phyloP scores from a whole-genome alignment of 139 green algal species.

The Pseudopediastrum boryanum region DNA sequence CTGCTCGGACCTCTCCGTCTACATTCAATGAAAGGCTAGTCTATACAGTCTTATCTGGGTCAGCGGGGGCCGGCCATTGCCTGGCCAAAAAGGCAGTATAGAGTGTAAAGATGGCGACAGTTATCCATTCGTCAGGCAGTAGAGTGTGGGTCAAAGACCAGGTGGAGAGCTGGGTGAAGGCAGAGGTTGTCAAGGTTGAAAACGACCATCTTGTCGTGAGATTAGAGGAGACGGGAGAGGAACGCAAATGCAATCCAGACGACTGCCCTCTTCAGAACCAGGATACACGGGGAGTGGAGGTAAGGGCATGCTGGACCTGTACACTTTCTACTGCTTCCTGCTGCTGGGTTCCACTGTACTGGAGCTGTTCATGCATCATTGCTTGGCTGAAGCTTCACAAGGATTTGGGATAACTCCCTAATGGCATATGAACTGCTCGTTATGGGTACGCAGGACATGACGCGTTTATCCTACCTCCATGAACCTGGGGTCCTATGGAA shows the following conservation, averaged over 20 bases:
- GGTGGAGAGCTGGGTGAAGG: constrained; percentile 77
- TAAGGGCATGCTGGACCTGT: too few species aligned
- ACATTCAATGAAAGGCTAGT: too few species aligned
- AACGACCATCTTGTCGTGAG: constrained; percentile 51
- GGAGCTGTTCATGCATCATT: too few species aligned
- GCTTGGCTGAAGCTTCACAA: too few species aligned
- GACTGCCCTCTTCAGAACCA: constrained; percentile 86
- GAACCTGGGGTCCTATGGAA: constrained; percentile 96
- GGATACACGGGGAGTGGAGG: constrained; percentile 74
- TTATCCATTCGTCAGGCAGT: constrained; percentile 74
- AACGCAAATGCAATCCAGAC: constrained; percentile 25
- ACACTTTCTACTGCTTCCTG: too few species aligned
- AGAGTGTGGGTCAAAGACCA: constrained; percentile 78
- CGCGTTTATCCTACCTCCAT: constrained; percentile 95
- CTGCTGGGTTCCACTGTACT: too few species aligned
- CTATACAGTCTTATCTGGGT: too few species aligned
- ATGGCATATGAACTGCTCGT: too few species aligned
- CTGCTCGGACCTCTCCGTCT: too few species aligned
- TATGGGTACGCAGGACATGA: constrained; percentile 99
- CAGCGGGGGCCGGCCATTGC: too few species aligned
- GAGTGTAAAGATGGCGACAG: constrained; percentile 18
- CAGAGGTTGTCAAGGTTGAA: constrained; percentile 70
- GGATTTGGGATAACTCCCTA: too few species aligned
- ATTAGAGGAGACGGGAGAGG: constrained; percentile 43
- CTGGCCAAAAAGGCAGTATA: too few species aligned